Conservation (phyloP, 2,329 filamentous ascomycete genomes). For the Apiospora pterosperma region DNA sequence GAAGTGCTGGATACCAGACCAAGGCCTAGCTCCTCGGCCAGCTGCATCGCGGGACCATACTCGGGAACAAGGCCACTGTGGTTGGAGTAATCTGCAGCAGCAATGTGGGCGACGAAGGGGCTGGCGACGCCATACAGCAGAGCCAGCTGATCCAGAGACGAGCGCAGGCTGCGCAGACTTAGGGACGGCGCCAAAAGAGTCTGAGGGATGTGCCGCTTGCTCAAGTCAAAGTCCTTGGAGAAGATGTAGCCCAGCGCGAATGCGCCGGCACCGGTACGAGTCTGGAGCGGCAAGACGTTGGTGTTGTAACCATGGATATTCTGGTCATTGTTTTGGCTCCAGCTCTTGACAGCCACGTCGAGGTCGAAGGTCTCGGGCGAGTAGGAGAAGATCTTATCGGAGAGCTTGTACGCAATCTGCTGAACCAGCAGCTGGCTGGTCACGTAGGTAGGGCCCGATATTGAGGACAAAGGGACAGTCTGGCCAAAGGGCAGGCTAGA, state of each 20-base stretch:
- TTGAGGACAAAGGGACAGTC: constrained; percentile 51
- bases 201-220: constrained; percentile 89
- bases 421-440: constrained; percentile 93
- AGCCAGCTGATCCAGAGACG: constrained; percentile 86
- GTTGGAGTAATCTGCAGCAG: constrained; percentile 79
- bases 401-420: constrained; percentile 91
- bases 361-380: constrained; percentile 92
- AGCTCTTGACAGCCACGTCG: constrained; percentile 76
- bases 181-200: constrained; percentile 83
- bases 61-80: constrained; percentile 75
- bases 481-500: constrained; percentile 57
- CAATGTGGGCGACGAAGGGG: constrained; percentile 88
- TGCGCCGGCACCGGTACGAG: constrained; percentile 81
- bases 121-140: constrained; percentile 89
- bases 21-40: constrained; percentile 87
- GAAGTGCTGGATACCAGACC: constrained; percentile 83
- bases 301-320: constrained; percentile 84
- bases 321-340: constrained; percentile 65
- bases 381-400: constrained; percentile 96
- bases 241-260: constrained; percentile 97
- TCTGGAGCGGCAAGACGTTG: constrained; percentile 76
- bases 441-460: constrained; percentile 86
- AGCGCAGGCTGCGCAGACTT: constrained; percentile 74
- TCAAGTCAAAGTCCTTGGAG: constrained; percentile 91
- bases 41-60: constrained; percentile 74